Percentiles rank a stretch among this genome's conserved stretches.
These are phyloP conservation scores for Polyporus tsugae DNA, from an alignment of 1,284 basidiomycete genomes.

Conservation along the genomic window DNA sequence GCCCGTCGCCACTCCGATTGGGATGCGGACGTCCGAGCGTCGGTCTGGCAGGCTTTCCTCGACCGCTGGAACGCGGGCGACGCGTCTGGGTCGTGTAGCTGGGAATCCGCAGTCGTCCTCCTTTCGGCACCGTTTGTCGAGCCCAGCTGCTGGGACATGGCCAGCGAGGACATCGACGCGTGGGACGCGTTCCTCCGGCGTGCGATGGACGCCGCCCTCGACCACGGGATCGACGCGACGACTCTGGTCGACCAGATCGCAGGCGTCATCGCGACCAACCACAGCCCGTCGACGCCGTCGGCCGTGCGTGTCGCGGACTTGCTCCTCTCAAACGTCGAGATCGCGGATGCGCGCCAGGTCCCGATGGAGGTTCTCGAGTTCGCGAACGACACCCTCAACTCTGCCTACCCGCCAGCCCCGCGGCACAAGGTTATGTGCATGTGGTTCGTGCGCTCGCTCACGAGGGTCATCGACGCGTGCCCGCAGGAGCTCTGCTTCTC, in stretches of 20 bases:
- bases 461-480: conserved; percentile 59
- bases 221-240: conserved; percentile 61
- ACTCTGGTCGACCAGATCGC: conserved; percentile 65
- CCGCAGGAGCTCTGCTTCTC: conserved; percentile 53
- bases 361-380: conserved; percentile 60
- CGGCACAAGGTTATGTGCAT: conserved; percentile 58
- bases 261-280: conserved; percentile 51
- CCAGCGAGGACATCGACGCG: conserved; percentile 56
- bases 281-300: conserved; percentile 51
- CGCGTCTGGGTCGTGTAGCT: conserved; percentile 41
- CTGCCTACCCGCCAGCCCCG: conserved; percentile 73
- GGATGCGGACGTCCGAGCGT: conserved; percentile 47
- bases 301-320: conserved; percentile 64
- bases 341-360: conserved; percentile 55
- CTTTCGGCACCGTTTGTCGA: conserved; percentile 70
- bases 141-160: conserved; percentile 60
- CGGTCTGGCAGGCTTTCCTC: conserved; percentile 64
- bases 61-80: conserved; percentile 57
- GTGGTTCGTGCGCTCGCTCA: conserved; percentile 69
- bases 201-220: conserved; percentile 61
- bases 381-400: conserved; percentile 62
- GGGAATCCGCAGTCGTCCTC: conserved; percentile 63
- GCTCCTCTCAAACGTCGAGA: conserved; percentile 62
- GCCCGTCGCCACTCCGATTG: conserved; percentile 43
- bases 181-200: conserved; percentile 68